phyloP scores from a whole-genome alignment of 208 protist species.

The Leishmania major region DNA sequence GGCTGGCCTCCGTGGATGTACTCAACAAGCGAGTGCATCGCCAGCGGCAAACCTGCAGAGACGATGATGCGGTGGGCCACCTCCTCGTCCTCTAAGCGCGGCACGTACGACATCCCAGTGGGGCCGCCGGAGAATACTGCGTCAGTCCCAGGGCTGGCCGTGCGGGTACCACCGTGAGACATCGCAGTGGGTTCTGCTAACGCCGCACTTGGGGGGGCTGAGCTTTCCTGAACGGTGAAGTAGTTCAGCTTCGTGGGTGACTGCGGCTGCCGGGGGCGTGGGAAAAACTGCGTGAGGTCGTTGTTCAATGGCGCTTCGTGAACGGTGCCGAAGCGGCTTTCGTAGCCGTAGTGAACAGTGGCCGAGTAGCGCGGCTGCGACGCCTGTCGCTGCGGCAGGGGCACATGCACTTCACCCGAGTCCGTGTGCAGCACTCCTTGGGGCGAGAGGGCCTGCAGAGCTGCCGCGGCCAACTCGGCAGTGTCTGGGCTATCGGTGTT shows the following conservation, averaged over 20 bases:
- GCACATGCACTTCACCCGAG: background rate
- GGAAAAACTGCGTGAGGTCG: background rate
- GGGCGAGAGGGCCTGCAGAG: slow-evolving; percentile 20
- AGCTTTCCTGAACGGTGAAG: slow-evolving; percentile 38
- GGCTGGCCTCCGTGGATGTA: slow-evolving; percentile 69
- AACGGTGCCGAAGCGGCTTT: slow-evolving; percentile 16
- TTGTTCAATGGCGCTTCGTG: background rate
- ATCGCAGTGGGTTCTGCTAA: background rate
- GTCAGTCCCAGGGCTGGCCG: background rate
- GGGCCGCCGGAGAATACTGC: background rate
- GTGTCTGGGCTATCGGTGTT: background rate
- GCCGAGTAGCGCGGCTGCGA: background rate
- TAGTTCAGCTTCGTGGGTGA: slow-evolving; percentile 4
- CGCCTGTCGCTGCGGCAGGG: background rate
- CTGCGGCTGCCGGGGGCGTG: slow-evolving; percentile 13
- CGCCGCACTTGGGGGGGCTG: background rate
- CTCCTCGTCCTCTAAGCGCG: slow-evolving; percentile 42
- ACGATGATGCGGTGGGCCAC: slow-evolving; percentile 63
- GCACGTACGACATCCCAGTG: background rate
- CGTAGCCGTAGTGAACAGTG: background rate
- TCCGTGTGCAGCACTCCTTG: background rate
- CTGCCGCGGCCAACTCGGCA: slow-evolving; percentile 26
- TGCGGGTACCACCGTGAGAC: background rate
- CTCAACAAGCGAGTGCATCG: slow-evolving; percentile 42
- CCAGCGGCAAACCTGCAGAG: slow-evolving; percentile 65